Percentiles rank a stretch among this genome's conserved stretches.
Conservation (phyloP, 768 basidiomycete species). For the Pleurotus platypus region DNA sequence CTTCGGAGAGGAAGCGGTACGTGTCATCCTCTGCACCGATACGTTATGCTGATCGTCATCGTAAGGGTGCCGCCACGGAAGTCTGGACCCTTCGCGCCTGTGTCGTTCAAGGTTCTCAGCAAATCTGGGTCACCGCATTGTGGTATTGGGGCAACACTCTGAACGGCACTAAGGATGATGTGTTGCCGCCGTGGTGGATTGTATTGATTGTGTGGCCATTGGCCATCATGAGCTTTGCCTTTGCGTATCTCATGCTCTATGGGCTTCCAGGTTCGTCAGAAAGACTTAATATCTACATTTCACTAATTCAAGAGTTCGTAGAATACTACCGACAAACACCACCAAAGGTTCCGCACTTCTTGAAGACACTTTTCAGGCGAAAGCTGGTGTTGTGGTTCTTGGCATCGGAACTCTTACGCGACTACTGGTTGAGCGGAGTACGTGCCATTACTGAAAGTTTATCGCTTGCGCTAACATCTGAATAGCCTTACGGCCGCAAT, state of each 20-base stretch:
- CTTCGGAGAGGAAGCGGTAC: slow-evolving; percentile 93
- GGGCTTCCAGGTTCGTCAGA: slow-evolving; percentile 72
- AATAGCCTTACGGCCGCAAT: slow-evolving; percentile 88
- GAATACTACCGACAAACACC: slow-evolving; percentile 92
- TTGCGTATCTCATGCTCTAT: slow-evolving; percentile 80
- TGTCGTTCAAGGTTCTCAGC: slow-evolving; percentile 91
- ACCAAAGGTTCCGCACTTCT: slow-evolving; percentile 91
- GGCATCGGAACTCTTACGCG: slow-evolving; percentile 85
- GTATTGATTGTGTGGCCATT: slow-evolving; percentile 81
- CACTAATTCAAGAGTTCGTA: slow-evolving; percentile 22
- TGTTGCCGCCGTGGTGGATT: slow-evolving; percentile 81
- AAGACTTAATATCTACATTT: background rate
- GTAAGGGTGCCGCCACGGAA: slow-evolving; percentile 87
- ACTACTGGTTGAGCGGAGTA: slow-evolving; percentile 88
- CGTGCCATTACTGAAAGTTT: slow-evolving; percentile 22
- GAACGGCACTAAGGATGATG: slow-evolving; percentile 47
- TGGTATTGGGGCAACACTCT: slow-evolving; percentile 95
- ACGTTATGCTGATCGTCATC: slow-evolving; percentile 9
- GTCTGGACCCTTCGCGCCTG: slow-evolving; percentile 91
- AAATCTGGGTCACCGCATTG: slow-evolving; percentile 91
- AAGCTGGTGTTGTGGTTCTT: slow-evolving; percentile 94
- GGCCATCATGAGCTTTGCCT: slow-evolving; percentile 67
- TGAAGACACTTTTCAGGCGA: slow-evolving; percentile 83
- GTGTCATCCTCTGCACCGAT: slow-evolving; percentile 16
- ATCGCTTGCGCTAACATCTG: slow-evolving; percentile 10